These are phyloP conservation scores for Tricholoma sp. DNA, from an alignment of 768 basidiomycete species.

Conservation along the genomic window DNA sequence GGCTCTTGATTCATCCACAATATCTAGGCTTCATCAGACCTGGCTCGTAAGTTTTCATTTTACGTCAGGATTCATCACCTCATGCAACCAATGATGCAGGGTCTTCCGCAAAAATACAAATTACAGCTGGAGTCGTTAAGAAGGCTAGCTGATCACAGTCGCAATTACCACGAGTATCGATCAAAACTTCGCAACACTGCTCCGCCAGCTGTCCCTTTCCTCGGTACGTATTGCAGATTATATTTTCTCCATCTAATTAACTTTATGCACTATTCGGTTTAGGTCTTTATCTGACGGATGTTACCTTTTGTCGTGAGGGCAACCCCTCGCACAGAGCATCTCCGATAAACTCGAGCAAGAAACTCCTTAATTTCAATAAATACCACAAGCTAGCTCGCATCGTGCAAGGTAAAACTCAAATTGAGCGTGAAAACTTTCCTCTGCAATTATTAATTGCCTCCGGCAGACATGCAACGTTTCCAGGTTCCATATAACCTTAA, in stretches of 20 bases:
- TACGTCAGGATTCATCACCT: neutral
- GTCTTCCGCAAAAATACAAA: slow-evolving; percentile 82
- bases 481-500: slow-evolving; percentile 84
- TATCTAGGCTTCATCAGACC: slow-evolving; percentile 86
- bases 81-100: slow-evolving; percentile 34
- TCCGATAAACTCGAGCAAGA: slow-evolving; percentile 67
- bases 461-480: slow-evolving; percentile 85
- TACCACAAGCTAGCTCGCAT: slow-evolving; percentile 89
- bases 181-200: slow-evolving; percentile 80
- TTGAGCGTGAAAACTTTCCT: neutral
- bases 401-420: slow-evolving; percentile 56
- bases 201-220: slow-evolving; percentile 92
- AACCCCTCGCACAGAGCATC: slow-evolving; percentile 84
- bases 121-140: slow-evolving; percentile 73
- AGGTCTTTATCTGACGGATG: slow-evolving; percentile 86
- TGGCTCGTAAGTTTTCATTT: slow-evolving; percentile 69
- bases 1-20: slow-evolving; percentile 93
- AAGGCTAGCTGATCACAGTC: slow-evolving; percentile 84
- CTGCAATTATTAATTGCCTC: neutral
- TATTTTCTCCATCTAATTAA: neutral
- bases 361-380: slow-evolving; percentile 93
- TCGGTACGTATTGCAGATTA: slow-evolving; percentile 49
- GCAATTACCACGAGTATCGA: slow-evolving; percentile 91
- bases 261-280: slow-evolving; percentile 3
- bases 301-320: slow-evolving; percentile 94